phyloP scores from a whole-genome alignment of 768 basidiomycete genomes.

The Suillus occidentalis region DNA sequence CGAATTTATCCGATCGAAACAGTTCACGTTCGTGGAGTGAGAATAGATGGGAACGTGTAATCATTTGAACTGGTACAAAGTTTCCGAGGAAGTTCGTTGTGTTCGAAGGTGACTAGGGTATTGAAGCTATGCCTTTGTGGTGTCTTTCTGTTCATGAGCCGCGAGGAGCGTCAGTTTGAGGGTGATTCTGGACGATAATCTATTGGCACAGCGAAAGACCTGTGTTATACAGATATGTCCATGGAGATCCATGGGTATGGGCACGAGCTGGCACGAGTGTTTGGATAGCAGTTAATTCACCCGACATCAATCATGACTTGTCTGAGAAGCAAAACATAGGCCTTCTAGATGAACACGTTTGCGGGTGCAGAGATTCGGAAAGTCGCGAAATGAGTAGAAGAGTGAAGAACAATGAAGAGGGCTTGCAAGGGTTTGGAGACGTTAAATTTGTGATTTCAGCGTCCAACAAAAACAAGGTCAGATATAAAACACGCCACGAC shows the following conservation, averaged over 20 bases:
- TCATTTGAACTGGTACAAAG: too few relatives aligned
- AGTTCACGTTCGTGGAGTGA: slow-evolving; percentile 3
- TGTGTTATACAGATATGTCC: background rate
- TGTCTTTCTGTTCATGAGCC: background rate
- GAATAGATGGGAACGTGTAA: background rate
- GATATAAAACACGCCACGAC: background rate
- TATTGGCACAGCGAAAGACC: background rate
- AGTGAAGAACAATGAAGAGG: background rate
- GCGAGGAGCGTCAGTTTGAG: background rate
- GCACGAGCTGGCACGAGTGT: background rate
- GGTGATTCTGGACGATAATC: background rate
- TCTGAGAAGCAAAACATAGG: background rate
- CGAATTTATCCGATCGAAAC: background rate
- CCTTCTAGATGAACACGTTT: background rate
- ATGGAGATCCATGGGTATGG: slow-evolving; percentile 7
- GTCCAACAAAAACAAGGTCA: background rate
- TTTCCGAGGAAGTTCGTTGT: slow-evolving; percentile 3
- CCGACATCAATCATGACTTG: slow-evolving; percentile 5
- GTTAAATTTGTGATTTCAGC: background rate
- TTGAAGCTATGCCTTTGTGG: background rate
- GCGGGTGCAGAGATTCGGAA: background rate
- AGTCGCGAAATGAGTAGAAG: slow-evolving; percentile 3
- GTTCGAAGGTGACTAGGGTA: background rate
- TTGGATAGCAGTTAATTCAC: slow-evolving; percentile 1
- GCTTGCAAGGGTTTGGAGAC: slow-evolving; percentile 3